These are phyloP conservation scores for Ophiostoma tasmaniense DNA, from an alignment of 2,329 filamentous ascomycete genomes.

Conservation along the genomic window DNA sequence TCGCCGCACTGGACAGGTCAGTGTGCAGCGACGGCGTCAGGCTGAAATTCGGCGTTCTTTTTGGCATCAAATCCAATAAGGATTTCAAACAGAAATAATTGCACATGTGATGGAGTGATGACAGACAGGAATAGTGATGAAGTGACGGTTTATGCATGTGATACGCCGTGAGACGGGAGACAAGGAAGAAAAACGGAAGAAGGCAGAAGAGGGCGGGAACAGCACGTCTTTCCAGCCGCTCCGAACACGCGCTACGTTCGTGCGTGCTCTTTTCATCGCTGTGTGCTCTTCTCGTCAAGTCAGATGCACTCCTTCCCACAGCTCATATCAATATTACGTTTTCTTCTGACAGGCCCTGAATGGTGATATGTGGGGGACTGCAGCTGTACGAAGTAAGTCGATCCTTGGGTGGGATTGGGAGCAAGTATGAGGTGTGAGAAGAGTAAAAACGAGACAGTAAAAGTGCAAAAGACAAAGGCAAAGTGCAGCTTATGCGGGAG, in stretches of 20 bases:
- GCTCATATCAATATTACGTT: neutral
- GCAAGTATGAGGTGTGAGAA: neutral
- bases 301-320: neutral
- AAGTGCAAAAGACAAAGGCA: neutral
- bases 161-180: neutral
- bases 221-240: too few species aligned
- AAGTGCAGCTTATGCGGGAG: neutral
- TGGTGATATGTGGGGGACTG: neutral
- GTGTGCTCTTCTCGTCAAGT: neutral
- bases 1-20: neutral
- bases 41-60: neutral
- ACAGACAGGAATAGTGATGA: neutral
- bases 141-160: neutral
- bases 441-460: neutral
- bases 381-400: neutral
- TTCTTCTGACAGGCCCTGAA: neutral
- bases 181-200: neutral
- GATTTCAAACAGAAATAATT: neutral
- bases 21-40: neutral
- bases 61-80: neutral
- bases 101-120: neutral
- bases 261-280: neutral
- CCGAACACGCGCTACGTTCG: neutral
- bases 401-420: neutral
- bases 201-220: too few species aligned